These are phyloP conservation scores for Anthoceros angustus DNA, from an alignment of 225 moss, liverwort and hornwort genomes.

Conservation along the genomic window DNA sequence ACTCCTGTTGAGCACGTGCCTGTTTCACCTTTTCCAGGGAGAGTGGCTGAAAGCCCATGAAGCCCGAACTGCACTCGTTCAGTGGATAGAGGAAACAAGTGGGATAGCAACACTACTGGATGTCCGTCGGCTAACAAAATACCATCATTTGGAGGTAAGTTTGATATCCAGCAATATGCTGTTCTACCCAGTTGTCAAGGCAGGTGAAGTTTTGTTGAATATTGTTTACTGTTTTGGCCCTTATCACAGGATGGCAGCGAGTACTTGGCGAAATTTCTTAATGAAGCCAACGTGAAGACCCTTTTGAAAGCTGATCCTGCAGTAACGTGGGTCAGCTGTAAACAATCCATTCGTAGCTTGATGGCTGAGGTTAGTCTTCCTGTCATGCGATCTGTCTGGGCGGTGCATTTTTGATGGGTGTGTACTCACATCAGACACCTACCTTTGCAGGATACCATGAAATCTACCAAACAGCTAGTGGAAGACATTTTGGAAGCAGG, in stretches of 20 bases:
- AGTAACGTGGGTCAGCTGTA: conserved; percentile 19
- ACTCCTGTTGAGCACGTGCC: no score
- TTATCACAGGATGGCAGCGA: conserved; percentile 10
- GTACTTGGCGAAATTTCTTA: conserved; percentile 22
- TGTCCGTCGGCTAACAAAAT: conserved; percentile 18
- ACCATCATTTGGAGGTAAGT: conserved; percentile 1
- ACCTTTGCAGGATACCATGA: conserved; percentile 22
- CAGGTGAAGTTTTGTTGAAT: conserved; percentile 5
- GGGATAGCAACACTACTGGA: conserved; percentile 36
- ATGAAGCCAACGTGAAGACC: conserved; percentile 16
- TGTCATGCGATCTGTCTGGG: not conserved
- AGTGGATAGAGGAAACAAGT: conserved; percentile 12
- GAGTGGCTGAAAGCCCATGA: conserved; percentile 29
- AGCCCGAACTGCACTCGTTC: conserved; percentile 15
- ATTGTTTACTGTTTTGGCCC: not conserved
- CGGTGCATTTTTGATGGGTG: no score
- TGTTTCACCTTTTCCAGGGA: conserved; percentile 1
- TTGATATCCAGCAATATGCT: not conserved
- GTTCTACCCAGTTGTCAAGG: conserved; percentile 2
- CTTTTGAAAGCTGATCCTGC: conserved; percentile 16
- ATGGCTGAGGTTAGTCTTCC: not conserved
- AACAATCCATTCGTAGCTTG: conserved; percentile 9
- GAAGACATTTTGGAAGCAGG: conserved; percentile 47
- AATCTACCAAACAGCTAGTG: conserved; percentile 44
- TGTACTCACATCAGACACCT: no score